Base-by-base conservation (phyloP, 768 basidiomycete species). In the Suillus weaverae region DNA sequence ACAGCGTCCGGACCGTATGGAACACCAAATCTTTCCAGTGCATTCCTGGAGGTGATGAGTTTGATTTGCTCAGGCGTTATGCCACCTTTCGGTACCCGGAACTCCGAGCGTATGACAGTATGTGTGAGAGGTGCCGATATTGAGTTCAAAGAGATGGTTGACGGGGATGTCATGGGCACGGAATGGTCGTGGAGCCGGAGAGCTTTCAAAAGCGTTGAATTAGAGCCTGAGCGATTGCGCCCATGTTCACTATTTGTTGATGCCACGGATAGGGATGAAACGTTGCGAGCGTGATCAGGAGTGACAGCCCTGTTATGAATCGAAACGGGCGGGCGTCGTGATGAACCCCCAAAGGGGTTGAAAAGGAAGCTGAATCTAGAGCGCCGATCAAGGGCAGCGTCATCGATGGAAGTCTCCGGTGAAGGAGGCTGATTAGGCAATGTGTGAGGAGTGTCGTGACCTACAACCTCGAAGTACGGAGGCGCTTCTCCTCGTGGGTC, bases 111-210 rank as follows among this genome's bases (percentile, higher is more conserved):
- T 26, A 84, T 79, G 33, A 84, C 78, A 13, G 92, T 94, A 72
- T 94, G 90, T 7, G 87, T 83, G 10, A 94, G 83, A 8, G 92
- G 92, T 5, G 89, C 72, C 6, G 90, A 92, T 64, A 94, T 94
- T 11, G 85, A 90, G 67, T 86, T 81, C 41, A 92, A 79, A 20
- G 91, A 91, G 63, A 91, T 86, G 61, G 83, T 78, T 22, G 90
- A 90, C 9, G 90, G 86, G 2, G 88, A 90, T 39, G 82, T 86
- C 55, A 87, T 81, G 62, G 79, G 76, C 64, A 75, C 75, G 18
- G 77, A 77, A 62, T 79, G 77, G 33, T 41, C 74, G 71, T 53
- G 84, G 81, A 66, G 79, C 79, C 72, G 85, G 80, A 65, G 14
- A 70, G 32, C 4, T 20, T 43, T 16, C 46, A 46, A 36, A 71